Evolutionary conservation across 2,329 filamentous ascomycete genomes (phyloP), one percentile per base, ranked within the genome.

Genomic region (Verticillium isaacii): DNA sequence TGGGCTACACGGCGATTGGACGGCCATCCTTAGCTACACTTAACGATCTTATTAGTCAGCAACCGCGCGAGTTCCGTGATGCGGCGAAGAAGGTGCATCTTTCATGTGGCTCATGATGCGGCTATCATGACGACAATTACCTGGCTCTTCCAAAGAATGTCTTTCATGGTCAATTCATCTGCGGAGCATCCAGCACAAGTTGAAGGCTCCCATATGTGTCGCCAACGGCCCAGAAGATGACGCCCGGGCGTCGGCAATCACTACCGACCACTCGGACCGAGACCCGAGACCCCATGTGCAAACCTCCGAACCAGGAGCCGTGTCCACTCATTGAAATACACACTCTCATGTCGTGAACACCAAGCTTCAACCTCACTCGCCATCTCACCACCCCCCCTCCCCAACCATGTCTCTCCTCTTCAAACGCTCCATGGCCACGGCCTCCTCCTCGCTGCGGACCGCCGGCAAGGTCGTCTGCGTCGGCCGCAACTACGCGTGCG

Each of bases 401-500:
- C 12, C 73, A 63, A 76, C 69, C 17, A 66, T 75, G 73, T 75
- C 76, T 45, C 60, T 63, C 60, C 68, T 74, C 41, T 74, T 76
- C 63, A 72, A 69, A 64, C 71, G 73, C 63, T 68, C 69, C 34
- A 73, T 74, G 69, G 72, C 79, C 52, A 73, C 77, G 67, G 78
- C 80, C 62, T 78, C 80, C 55, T 75, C 77, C 29, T 29, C 29
- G 29, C 71, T 85, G 61, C 82, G 78, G 71, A 78, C 82, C 59
- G 85, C 85, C 29, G 81, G 84, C 65, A 92, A 97, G 82, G 86
- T 96, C 61, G 90, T 97, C 74, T 97, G 94, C 78, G 96, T 98
- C 73, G 92, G 93, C 69, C 87, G 95, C 70, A 96, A 99, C 82
- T 99, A 97, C 83, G 94, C 93, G 91, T 95, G 77, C 74, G 89